phyloP scores from a whole-genome alignment of 2,329 filamentous ascomycete genomes.

The Penicillium sp. region DNA sequence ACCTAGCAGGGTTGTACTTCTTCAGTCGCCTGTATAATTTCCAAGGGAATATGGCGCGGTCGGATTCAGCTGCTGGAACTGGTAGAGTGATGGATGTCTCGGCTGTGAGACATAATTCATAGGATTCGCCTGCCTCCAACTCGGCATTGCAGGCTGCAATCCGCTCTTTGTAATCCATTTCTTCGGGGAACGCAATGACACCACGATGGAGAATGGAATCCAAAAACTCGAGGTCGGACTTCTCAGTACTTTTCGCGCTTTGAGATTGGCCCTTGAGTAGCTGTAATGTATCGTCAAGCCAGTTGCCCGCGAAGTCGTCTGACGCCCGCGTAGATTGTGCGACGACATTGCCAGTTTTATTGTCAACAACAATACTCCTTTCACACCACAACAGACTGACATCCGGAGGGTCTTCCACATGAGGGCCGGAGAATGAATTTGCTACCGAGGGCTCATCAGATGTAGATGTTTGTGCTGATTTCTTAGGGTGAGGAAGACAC shows the following conservation, averaged over 20 bases:
- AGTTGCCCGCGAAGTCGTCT: slow-evolving; percentile 50
- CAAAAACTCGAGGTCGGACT: slow-evolving; percentile 23
- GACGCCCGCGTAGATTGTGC: slow-evolving; percentile 64
- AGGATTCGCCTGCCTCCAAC: slow-evolving; percentile 76
- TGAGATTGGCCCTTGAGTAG: slow-evolving; percentile 24
- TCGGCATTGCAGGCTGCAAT: slow-evolving; percentile 69
- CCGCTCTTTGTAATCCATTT: slow-evolving; percentile 61
- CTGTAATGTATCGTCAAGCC: slow-evolving; percentile 30
- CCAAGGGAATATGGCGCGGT: slow-evolving; percentile 56
- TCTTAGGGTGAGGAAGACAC: slow-evolving; percentile 48
- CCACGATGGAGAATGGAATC: slow-evolving; percentile 33
- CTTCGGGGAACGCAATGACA: slow-evolving; percentile 36
- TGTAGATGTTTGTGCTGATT: slow-evolving; percentile 36
- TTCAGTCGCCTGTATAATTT: slow-evolving; percentile 70
- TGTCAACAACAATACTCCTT: slow-evolving; percentile 75
- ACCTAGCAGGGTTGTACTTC: slow-evolving; percentile 74
- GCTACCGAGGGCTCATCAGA: neutral
- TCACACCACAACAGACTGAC: slow-evolving; percentile 75
- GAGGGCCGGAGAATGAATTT: slow-evolving; percentile 8
- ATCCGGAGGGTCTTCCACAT: slow-evolving; percentile 58
- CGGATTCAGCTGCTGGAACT: slow-evolving; percentile 17
- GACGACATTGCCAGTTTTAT: slow-evolving; percentile 60
- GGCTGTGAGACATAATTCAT: slow-evolving; percentile 80
- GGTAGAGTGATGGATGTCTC: slow-evolving; percentile 63
- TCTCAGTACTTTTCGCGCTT: slow-evolving; percentile 2